Base-by-base conservation (phyloP, 2,329 filamentous ascomycete species). In the Fusarium devonianum region DNA sequence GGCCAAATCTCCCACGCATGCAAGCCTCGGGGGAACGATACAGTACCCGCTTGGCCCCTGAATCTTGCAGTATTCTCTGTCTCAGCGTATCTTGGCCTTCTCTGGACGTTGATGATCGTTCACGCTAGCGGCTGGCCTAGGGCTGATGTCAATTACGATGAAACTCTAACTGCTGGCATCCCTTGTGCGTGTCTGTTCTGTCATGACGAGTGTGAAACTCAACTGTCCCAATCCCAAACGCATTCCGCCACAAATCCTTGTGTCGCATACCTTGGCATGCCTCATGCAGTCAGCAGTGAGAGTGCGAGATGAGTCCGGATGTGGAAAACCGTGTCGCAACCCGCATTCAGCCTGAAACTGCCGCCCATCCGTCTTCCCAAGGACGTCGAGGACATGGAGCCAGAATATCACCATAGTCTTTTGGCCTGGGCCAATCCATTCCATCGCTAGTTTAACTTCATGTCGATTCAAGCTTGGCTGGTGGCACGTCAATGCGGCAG, bases 181-280 rank as follows among this genome's bases (percentile, higher is more conserved):
- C 34, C 29, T 25, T 56, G 33, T 28, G n/a, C n/a, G n/a, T n/a
- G n/a, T n/a, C n/a, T n/a, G n/a, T n/a, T n/a, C n/a, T n/a, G n/a
- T 58, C 55, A 52, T n/a, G 46, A 58, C 26, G 6, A 8, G 35
- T 58, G 45, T 56, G 55, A 59, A 58, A 58, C 55, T 39, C 18
- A 42, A 26, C 23, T n/a, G 23, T 26, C 5, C 23, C 23, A 26
- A 26, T 25, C 7, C 23, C 23, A 25, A 25, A 25, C n/a, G 7
- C 6, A n/a, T n/a, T n/a, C n/a, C n/a, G n/a, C n/a, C n/a, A n/a
- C n/a, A n/a, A n/a, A n/a, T n/a, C n/a, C n/a, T n/a, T n/a, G n/a
- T n/a, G n/a, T n/a, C n/a, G n/a, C n/a, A n/a, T n/a, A n/a, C n/a
- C n/a, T n/a, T n/a, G n/a, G n/a, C n/a, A n/a, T n/a, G n/a, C n/a